Evolutionary conservation across 169 alveolate species (phyloP).

Genomic region (Plasmodium chabaudi): DNA sequence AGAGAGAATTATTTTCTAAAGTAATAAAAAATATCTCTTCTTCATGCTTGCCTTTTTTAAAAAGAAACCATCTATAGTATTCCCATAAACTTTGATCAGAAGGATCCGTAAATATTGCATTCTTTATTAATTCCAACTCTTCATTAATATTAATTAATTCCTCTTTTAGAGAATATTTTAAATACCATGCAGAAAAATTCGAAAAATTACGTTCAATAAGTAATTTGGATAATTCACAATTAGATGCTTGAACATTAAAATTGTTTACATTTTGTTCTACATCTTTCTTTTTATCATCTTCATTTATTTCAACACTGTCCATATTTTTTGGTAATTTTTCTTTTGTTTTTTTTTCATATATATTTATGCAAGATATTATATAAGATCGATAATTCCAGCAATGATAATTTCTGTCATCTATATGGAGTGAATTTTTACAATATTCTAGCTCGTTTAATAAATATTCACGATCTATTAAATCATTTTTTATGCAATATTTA

Average conservation of each 20-base stretch:
- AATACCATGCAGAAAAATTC: slow-evolving; percentile 75
- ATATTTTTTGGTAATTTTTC: not conserved
- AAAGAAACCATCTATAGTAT: slow-evolving; percentile 73
- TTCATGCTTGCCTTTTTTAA: slow-evolving; percentile 59
- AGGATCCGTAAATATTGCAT: slow-evolving; percentile 73
- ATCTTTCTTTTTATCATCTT: not conserved
- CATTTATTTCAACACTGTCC: not conserved
- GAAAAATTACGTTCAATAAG: slow-evolving; percentile 64
- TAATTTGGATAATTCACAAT: slow-evolving; percentile 51
- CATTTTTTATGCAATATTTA: slow-evolving; percentile 35
- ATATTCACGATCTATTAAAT: slow-evolving; percentile 23
- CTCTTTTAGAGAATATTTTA: slow-evolving; percentile 53
- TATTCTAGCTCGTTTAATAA: slow-evolving; percentile 55
- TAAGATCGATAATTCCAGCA: slow-evolving; percentile 74
- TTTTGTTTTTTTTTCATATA: not conserved
- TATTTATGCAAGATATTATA: slow-evolving; percentile 56
- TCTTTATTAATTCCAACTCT: slow-evolving; percentile 54
- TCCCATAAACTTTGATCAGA: slow-evolving; percentile 77
- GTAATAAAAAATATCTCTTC: slow-evolving; percentile 50
- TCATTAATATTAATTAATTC: slow-evolving; percentile 24
- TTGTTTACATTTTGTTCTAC: not conserved
- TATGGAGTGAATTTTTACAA: slow-evolving; percentile 28
- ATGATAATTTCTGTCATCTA: slow-evolving; percentile 70
- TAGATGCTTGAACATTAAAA: slow-evolving; percentile 32
- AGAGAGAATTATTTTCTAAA: slow-evolving; percentile 43